Base-by-base conservation (phyloP, 768 basidiomycete genomes). In the Auricularia sp. region DNA sequence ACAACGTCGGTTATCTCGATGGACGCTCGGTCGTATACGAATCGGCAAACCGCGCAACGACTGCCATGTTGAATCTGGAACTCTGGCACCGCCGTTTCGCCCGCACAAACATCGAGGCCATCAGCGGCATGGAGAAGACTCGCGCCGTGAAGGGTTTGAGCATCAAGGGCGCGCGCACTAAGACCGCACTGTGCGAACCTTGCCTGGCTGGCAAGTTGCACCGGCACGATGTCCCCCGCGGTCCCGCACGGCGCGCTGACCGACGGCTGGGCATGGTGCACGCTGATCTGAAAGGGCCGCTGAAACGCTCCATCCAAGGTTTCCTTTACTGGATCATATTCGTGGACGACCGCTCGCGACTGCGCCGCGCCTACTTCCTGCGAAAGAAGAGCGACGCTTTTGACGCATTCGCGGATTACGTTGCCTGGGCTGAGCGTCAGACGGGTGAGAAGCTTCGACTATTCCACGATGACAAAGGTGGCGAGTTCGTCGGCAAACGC, bases 231-330 rank as follows among this genome's bases (percentile, higher is more conserved):
- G 24, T 24, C 1, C 24, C 24, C 1, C 24, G 24, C 24, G 65
- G 35, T 5, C 47, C 47, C 11, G 47, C 16, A 21, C 5, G 18
- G 1, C 47, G 47, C 11, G 11, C 11, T 5, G 5, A 8, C 54
- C 54, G 5, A 63, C 70, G 21, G n/a, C 70, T 75, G 3, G 67
- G 68, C 3, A 69, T 67, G 3, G 68, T 77, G 16, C 74, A 74
- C 65, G 66, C 68, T 47, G 76, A 77, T 56, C 37, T 77, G 1
- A 65, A 72, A 11, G 75, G 76, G 24, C 76, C 75, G 11, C 59
- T 69, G 3, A 66, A 71, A 3, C 47, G 47, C 47, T 51, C 47
- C 7, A 5, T 5, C 1, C 11, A 51, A 1, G 47, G 47, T 1
- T 51, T 13, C 47, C 16, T 13, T 1, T 51, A 51, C 47, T 51